Base-by-base conservation (phyloP, 23 red algal species). In the Gracilaria domingensis region DNA sequence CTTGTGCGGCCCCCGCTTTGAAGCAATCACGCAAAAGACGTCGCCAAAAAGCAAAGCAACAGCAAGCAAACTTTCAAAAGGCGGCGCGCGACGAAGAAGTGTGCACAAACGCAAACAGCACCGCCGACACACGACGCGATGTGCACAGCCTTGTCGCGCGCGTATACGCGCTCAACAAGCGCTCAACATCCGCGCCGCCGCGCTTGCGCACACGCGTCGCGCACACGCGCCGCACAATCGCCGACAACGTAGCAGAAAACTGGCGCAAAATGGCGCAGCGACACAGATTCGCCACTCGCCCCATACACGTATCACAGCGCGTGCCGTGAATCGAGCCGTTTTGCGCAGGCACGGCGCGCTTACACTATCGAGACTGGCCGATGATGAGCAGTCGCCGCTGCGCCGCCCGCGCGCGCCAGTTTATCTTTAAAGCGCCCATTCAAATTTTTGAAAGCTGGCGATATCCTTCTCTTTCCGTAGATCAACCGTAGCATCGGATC, bases 401-500 rank as follows among this genome's bases (percentile, higher is more conserved):
- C n/a, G n/a, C n/a, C n/a, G n/a, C n/a, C n/a, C n/a, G n/a, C n/a
- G n/a, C n/a, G n/a, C n/a, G n/a, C n/a, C n/a, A n/a, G n/a, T 25
- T 71, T 39, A 12, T 18, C 29, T 18, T 32, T 18, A 8, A n/a
- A n/a, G 24, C 37, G 24, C 35, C 12, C 38, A 42, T 82, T 82
- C 34, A 30, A 82, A 82, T 62, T 82, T 60, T 82, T 62, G 36
- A 82, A 55, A 51, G 28, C 75, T 9, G 24, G 20, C 48, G 21
- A 4, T 30, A 40, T 3, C 25, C 21, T 14, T 74, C 67, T 20
- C 24, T 18, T 2, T 23, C n/a, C n/a, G n/a, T 3, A 71, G 12
- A 11, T 57, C 78, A 93, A 6, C 92, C 92, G 38, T 94, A 94
- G 75, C 92, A 94, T 7, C 92, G 82, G 72, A 94, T 94, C 36